Evolutionary conservation across 495 filamentous ascomycete species (phyloP).

Genomic region (Parathielavia hyrcaniae): DNA sequence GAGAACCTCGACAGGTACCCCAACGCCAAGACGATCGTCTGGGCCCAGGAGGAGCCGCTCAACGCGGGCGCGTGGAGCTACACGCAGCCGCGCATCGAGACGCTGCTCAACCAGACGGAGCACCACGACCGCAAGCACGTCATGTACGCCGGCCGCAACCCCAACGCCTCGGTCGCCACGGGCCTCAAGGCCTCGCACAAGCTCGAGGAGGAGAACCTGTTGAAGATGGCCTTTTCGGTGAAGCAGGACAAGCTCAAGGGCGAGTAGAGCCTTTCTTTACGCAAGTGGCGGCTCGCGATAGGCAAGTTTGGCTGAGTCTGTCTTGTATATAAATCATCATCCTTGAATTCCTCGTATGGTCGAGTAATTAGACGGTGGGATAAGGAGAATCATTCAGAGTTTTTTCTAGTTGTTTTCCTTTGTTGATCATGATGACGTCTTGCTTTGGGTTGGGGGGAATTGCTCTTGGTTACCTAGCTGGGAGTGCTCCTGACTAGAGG

Average conservation of each 20-base stretch:
- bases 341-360: constrained; percentile 2
- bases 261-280: constrained; percentile 41
- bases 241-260: constrained; percentile 66
- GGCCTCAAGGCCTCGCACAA: constrained; percentile 81
- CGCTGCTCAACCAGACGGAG: constrained; percentile 81
- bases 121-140: constrained; percentile 91
- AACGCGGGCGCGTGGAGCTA: constrained; percentile 96
- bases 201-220: constrained; percentile 89
- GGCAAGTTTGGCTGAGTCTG: neutral
- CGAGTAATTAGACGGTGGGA: constrained; percentile 10
- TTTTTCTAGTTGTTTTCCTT: neutral
- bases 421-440: neutral
- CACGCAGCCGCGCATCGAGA: constrained; percentile 93
- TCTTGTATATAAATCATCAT: constrained; percentile 11
- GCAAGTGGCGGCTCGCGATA: neutral
- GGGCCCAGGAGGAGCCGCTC: constrained; percentile 93
- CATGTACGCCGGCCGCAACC: constrained; percentile 89
- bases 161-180: constrained; percentile 86
- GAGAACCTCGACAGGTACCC: constrained; percentile 95
- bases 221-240: constrained; percentile 63
- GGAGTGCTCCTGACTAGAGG: neutral
- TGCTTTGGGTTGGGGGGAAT: neutral
- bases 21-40: constrained; percentile 94
- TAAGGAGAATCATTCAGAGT: neutral
- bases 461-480: neutral